A percentile compares a stretch with the other conserved stretches of the same genome.
These are phyloP conservation scores for Coemansia sp. DNA, from an alignment of 192 early-diverging fungal genomes.

Conservation along the genomic window DNA sequence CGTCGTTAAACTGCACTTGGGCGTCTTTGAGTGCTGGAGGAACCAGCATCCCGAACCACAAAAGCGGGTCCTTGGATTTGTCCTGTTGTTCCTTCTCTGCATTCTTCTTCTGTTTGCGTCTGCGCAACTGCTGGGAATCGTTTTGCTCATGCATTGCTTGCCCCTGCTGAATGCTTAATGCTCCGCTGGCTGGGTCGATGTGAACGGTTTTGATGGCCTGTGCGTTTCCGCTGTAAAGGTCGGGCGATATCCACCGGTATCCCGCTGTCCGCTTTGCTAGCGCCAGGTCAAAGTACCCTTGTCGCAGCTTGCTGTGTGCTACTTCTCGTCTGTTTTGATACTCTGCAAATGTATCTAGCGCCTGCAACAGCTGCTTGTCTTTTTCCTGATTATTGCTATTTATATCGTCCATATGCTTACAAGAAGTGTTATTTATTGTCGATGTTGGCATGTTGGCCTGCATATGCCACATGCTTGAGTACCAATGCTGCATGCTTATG, in stretches of 20 bases:
- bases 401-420: not conserved
- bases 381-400: not conserved
- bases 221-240: slow-evolving; percentile 31
- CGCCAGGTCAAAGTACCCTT: slow-evolving; percentile 41
- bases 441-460: too few species aligned
- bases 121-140: not conserved
- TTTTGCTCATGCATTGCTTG: not conserved
- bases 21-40: slow-evolving; percentile 42
- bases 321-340: slow-evolving; percentile 24
- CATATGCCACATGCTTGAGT: too few species aligned
- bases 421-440: slow-evolving; percentile 1
- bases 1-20: slow-evolving; percentile 29
- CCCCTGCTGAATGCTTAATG: not conserved
- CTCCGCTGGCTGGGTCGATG: slow-evolving; percentile 3
- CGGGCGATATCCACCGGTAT: slow-evolving; percentile 47
- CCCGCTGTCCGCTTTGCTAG: slow-evolving; percentile 40
- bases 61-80: slow-evolving; percentile 29
- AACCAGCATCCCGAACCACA: slow-evolving; percentile 54
- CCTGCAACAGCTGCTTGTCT: slow-evolving; percentile 18
- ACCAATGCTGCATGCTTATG: too few species aligned
- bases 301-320: slow-evolving; percentile 10
- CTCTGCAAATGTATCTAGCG: slow-evolving; percentile 27
- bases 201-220: slow-evolving; percentile 29
- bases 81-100: not conserved
- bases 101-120: not conserved